These are phyloP conservation scores for Podaxis sp. DNA, from an alignment of 768 basidiomycete species.

Conservation along the genomic window DNA sequence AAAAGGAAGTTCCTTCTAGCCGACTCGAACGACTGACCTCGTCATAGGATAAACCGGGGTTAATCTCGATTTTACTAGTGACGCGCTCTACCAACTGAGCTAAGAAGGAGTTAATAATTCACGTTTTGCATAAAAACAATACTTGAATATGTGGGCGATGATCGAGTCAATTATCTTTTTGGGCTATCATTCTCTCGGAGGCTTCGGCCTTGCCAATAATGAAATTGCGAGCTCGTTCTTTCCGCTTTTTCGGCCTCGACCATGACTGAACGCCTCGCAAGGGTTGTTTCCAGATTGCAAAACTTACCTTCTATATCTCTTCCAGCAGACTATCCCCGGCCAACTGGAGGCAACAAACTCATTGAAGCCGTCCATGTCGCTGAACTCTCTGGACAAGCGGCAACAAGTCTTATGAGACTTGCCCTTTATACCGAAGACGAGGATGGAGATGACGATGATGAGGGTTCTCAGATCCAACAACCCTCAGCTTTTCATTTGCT, in stretches of 20 bases:
- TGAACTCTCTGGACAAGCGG: constrained; percentile 71
- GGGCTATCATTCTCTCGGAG: background rate
- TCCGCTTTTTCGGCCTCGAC: constrained; percentile 7
- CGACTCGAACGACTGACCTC: constrained; percentile 69
- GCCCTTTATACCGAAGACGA: constrained; percentile 67
- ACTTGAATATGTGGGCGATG: constrained; percentile 5
- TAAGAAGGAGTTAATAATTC: constrained; percentile 19
- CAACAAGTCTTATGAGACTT: constrained; percentile 78
- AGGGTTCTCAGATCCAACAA: constrained; percentile 32
- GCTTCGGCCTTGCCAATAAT: background rate
- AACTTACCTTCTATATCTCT: constrained; percentile 87
- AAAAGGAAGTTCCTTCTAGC: constrained; percentile 32
- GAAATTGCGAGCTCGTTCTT: background rate
- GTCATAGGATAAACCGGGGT: constrained; percentile 34
- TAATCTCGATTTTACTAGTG: constrained; percentile 45
- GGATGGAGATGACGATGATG: constrained; percentile 47
- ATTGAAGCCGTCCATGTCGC: constrained; percentile 82
- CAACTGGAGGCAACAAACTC: constrained; percentile 66
- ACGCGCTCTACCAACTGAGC: constrained; percentile 52
- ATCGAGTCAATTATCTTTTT: constrained; percentile 18
- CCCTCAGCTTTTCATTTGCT: constrained; percentile 91
- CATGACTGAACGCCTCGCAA: constrained; percentile 49
- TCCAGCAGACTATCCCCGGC: constrained; percentile 94
- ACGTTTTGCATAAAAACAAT: too few species aligned
- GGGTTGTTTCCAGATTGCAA: constrained; percentile 66